These are phyloP conservation scores for Brassica rapa DNA, from an alignment of 345 rosid genomes.

Conservation along the genomic window DNA sequence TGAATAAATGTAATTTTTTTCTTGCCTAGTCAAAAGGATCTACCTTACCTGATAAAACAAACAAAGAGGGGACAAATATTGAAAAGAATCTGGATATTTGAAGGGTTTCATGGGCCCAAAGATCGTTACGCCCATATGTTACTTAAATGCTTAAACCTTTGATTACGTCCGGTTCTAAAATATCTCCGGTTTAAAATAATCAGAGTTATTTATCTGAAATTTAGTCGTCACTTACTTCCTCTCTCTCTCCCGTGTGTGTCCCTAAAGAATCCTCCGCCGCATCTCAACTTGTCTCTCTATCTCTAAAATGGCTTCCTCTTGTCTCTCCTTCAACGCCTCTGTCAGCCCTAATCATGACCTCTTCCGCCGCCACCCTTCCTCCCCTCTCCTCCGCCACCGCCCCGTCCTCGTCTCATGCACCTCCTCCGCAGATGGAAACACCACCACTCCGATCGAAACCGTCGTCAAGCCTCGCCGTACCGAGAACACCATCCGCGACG, in stretches of 20 bases:
- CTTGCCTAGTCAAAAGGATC: not conserved
- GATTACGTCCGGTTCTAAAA: not conserved
- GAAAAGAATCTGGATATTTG: constrained; percentile 6
- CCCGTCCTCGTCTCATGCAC: constrained; percentile 17
- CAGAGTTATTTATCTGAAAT: constrained; percentile 10
- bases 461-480: constrained; percentile 43
- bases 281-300: constrained; percentile 30
- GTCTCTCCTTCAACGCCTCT: constrained; percentile 39
- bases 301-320: constrained; percentile 47
- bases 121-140: not conserved
- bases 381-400: constrained; percentile 18
- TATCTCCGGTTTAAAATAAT: constrained; percentile 28
- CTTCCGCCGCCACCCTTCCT: constrained; percentile 31
- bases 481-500: constrained; percentile 60
- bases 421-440: constrained; percentile 14
- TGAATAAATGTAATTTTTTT: not conserved
- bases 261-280: constrained; percentile 37
- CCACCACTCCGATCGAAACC: constrained; percentile 29
- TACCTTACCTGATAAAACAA: not conserved
- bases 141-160: constrained; percentile 5
- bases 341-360: constrained; percentile 36
- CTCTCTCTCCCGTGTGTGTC: not conserved
- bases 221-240: too few species aligned
- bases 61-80: not conserved
- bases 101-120: constrained; percentile 25